Evolutionary conservation across 2,329 filamentous ascomycete genomes (phyloP), one percentile per base, ranked within the genome.

Genomic region (Sphaerostilbella broomeana): DNA sequence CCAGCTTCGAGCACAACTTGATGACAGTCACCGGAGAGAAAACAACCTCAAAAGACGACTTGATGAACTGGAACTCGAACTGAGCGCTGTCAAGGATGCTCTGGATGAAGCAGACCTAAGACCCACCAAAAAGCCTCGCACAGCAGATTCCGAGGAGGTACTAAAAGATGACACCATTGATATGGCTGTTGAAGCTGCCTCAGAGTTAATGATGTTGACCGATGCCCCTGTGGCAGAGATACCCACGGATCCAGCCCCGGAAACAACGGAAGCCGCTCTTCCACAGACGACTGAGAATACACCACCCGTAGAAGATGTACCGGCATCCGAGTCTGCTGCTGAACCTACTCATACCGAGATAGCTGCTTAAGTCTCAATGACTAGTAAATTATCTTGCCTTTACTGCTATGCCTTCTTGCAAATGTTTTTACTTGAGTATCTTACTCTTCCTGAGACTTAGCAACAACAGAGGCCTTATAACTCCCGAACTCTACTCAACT

Each of bases 11-110:
- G 67, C 71, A 22, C 80, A 83, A 48, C 70, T 89, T 2, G 85
- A 94, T 21, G 84, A 90, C 36, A 79, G 81, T 32, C 81, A 88
- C 52, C 75, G 78, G 36, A 75, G 86, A 24, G 88, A 94, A 60
- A 85, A 87, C 43, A 84, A 81, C 42, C 71, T 94, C 25, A 94
- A 94, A 64, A 75, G 84, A 35, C 79, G 84, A 35, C 68, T 94
- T n/a, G 83, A 86, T 42, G 86, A 94, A 50, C 67, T 88, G 29
- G 84, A 90, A 56, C 70, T 73, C 25, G 75, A 77, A 57, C 56
- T 73, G 1, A 68, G 66, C 37, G 62, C 52, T 6, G 47, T 47
- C 1, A 47, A 51, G 29, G 52, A 45, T 2, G 41, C 45, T 6
- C 18, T 43, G 3, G 48, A 44, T 11, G 45, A 43, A 16, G 44